Evolutionary conservation across 164 flowering plant species (phyloP), one percentile per base, ranked within the genome.

Genomic region (Stephania yunnanensis): DNA sequence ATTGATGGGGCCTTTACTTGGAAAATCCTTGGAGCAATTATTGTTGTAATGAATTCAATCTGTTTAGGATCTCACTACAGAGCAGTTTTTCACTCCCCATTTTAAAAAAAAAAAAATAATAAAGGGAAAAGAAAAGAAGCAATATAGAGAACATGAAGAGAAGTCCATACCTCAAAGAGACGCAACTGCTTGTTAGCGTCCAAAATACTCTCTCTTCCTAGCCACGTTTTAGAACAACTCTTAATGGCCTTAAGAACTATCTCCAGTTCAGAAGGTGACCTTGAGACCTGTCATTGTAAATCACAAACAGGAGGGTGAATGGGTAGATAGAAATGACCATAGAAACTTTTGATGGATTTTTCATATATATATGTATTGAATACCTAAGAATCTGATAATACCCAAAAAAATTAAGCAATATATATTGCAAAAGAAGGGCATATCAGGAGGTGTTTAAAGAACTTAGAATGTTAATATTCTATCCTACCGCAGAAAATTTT

Each of bases 241-340:
- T 85, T 89, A 78, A 95, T 76, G 75, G 89, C 87, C 76, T 94
- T 87, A 81, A 95, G 87, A 77, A 86, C 85, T 45, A 90, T 81
- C 81, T 95, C 99, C 86, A 95, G 76, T 67, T 95, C 96, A 55
- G 97, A 93, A 9, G 99, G 91, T 71, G 89, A 83, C 79, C 87
- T 92, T 77, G 95, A 89, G 73, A 88, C 93, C 99, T 95, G 82
- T 22, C 46, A 74, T 12, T 65, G 9, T 30, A 72, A 17, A 61
- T 63, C 69, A 70, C 68, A 75, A 76, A 10, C 63, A 69, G 15
- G 29, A 68, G 42, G 71, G 55, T 61, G 65, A 53, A 30, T 17
- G 2, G 30, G 25, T 53, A 72, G 20, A 50, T 25, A 25, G 19
- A 30, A 52, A 11, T 46, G 0, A 52, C 15, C 6, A 44, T 25